Base-by-base conservation (phyloP, 2,329 filamentous ascomycete species). In the Xylaria sp. region DNA sequence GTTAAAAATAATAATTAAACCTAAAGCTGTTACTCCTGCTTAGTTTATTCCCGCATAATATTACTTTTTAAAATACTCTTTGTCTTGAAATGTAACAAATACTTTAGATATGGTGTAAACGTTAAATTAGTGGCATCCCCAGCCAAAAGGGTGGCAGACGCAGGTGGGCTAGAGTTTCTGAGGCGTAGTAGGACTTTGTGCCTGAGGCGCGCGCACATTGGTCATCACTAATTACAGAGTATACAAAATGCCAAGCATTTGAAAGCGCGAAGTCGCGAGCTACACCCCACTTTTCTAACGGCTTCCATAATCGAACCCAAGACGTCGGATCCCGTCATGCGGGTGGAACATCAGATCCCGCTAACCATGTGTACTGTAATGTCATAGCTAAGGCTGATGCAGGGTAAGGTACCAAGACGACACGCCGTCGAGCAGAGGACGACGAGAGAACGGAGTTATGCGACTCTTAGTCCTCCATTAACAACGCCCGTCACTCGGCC, bases 201-300 rank as follows among this genome's bases (percentile, higher is more conserved):
- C 26, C 11, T 51, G 48, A 51, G 48, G 31, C 31, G n/a, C 20
- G 48, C 7, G 20, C 15, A 23, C 31, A 61, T 62, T 62, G 59
- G 60, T 63, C 60, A 63, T 54, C 49, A 13, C n/a, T n/a, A 10
- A 53, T n/a, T 10, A 17, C 4, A 15, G 9, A 3, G 20, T 28
- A 23, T 33, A 51, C 15, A 28, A 36, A 38, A 51, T 51, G 65
- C 60, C 60, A 67, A 67, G 65, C 17, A 11, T 40, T 49, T 31
- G 0, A 65, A 68, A 26, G 0, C 62, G 66, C 66, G 66, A 68
- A 68, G 51, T 10, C 66, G 57, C 66, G 66, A 68, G 58, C 36
- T 5, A 2, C 9, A 4, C 4, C 49, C 62, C 58, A 23, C 58
- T 66, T 58, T 62, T 62, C 23, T 40, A 15, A 36, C 11, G 26